Conservation (phyloP, 306 rosid species). For the barrel medic (Medicago truncatula) region MtrunA17r5.0-ANR NC_053048.1:21614501-21615000, state of each 20-base stretch:
- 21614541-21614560: constrained; percentile 69
- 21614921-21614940: background rate
- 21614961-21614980: background rate
- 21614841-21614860: background rate
- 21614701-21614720: constrained; percentile 59
- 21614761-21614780: constrained; percentile 65
- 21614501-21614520: constrained; percentile 63
- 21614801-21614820: constrained; percentile 56
- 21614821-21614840: constrained; percentile 20
- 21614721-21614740: constrained; percentile 70
- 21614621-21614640: constrained; percentile 74
- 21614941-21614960: background rate
- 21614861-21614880: background rate
- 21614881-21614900: constrained; percentile 12
- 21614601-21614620: constrained; percentile 68
- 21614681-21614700: constrained; percentile 65
- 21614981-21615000: background rate
- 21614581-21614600: constrained; percentile 67
- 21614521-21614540: constrained; percentile 80
- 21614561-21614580: constrained; percentile 78
- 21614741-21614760: constrained; percentile 60
- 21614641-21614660: constrained; percentile 65
- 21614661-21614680: constrained; percentile 64
- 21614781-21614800: constrained; percentile 64
- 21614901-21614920: background rate